Conservation (phyloP, 2,329 filamentous ascomycete genomes). For the Calonectria naviculata region DNA sequence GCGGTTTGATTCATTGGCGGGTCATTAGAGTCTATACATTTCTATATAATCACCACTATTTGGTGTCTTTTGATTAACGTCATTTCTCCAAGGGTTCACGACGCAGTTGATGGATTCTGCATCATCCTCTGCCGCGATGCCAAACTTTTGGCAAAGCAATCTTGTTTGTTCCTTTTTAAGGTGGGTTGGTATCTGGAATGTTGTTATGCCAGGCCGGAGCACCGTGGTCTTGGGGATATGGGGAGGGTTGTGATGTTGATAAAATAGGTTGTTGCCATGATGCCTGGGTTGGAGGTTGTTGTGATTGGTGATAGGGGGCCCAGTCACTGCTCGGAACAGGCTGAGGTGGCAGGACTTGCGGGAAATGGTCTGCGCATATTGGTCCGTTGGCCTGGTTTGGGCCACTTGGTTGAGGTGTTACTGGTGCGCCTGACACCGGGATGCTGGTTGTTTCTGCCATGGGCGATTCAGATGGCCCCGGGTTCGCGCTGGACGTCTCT, state of each 20-base stretch:
- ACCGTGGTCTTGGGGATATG: background rate
- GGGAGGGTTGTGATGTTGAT: background rate
- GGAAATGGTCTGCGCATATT: background rate
- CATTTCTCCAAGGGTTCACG: background rate
- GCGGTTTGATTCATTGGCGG: slow-evolving; percentile 15
- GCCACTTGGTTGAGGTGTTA: background rate
- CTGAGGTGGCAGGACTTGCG: background rate
- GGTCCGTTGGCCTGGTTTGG: background rate
- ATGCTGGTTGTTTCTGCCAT: background rate
- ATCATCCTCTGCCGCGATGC: background rate
- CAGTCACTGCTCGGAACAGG: background rate
- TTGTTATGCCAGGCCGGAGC: background rate
- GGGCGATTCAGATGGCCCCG: background rate
- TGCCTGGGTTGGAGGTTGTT: background rate
- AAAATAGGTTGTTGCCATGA: too few species aligned
- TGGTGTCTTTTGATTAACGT: slow-evolving; percentile 19
- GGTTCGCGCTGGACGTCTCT: background rate
- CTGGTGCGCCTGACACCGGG: background rate
- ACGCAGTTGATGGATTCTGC: background rate
- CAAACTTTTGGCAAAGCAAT: background rate
- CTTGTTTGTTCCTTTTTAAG: background rate
- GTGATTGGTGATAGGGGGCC: background rate
- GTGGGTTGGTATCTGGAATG: background rate
- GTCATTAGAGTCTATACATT: slow-evolving; percentile 22
- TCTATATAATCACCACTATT: slow-evolving; percentile 9